A percentile compares a stretch with the other conserved stretches of the same genome.
Conservation (phyloP, 2,329 filamentous ascomycete species). For the Helicocarpus griseus region DNA sequence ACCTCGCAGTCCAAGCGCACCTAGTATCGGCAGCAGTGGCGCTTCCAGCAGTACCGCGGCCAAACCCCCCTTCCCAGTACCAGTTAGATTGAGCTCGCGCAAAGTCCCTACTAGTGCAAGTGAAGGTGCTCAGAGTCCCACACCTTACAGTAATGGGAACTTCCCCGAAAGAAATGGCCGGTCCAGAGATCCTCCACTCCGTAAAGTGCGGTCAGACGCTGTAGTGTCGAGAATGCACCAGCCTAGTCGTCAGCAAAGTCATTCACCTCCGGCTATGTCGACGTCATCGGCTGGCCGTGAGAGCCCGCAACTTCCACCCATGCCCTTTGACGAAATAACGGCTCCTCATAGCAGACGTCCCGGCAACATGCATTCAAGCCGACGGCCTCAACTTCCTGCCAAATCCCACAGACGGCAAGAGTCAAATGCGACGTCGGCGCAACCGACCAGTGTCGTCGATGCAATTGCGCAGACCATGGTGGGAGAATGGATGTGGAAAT, state of each 20-base stretch:
- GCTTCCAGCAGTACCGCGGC: constrained; percentile 22
- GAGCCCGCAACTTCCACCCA: constrained; percentile 61
- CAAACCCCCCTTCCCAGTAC: constrained; percentile 70
- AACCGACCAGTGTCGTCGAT: constrained; percentile 77
- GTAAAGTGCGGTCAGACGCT: constrained; percentile 77
- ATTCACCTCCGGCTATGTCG: constrained; percentile 48
- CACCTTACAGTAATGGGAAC: constrained; percentile 46
- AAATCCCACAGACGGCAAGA: constrained; percentile 30
- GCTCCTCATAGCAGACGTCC: constrained; percentile 29
- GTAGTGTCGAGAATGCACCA: constrained; percentile 51
- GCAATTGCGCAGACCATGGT: constrained; percentile 98
- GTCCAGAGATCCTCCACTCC: constrained; percentile 51
- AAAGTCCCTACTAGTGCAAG: constrained; percentile 58
- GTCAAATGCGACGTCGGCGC: constrained; percentile 49
- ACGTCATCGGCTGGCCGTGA: constrained; percentile 56
- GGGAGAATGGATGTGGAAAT: constrained; percentile 57
- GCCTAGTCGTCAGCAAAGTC: constrained; percentile 35
- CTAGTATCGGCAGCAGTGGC: constrained; percentile 32
- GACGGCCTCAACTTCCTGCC: constrained; percentile 13
- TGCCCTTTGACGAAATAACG: constrained; percentile 64
- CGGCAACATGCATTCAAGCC: constrained; percentile 15
- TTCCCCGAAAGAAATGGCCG: constrained; percentile 47
- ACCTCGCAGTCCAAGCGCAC: constrained; percentile 40
- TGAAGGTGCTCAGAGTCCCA: constrained; percentile 72
- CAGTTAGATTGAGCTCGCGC: constrained; percentile 76